These are phyloP conservation scores for Abrus precatorius DNA, from an alignment of 306 rosid genomes.

Conservation along the genomic window DNA sequence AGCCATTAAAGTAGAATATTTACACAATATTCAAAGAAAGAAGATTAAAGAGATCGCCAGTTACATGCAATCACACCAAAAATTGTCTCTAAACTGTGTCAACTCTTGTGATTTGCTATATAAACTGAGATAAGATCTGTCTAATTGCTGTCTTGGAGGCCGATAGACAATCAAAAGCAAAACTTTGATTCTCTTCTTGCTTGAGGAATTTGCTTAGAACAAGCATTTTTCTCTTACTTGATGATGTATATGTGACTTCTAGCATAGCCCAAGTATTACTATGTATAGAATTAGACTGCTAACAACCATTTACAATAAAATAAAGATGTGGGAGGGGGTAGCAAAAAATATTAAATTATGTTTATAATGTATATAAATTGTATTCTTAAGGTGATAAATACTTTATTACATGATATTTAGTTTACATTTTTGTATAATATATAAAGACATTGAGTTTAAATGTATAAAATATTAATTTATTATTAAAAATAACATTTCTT, in stretches of 20 bases:
- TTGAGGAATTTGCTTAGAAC: conserved; percentile 18
- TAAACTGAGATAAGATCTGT: conserved; percentile 41
- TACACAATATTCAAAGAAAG: not conserved
- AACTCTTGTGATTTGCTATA: conserved; percentile 30
- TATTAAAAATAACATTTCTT: no score
- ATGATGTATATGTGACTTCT: not conserved
- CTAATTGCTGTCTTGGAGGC: conserved; percentile 31
- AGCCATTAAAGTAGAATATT: conserved; percentile 18
- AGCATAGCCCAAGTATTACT: conserved; percentile 1
- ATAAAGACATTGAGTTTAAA: no score
- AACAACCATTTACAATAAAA: not conserved
- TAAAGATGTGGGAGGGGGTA: not conserved
- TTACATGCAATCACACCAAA: conserved; percentile 31
- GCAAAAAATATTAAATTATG: no score
- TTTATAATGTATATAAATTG: no score
- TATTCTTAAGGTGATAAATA: no score
- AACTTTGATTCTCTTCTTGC: conserved; percentile 34
- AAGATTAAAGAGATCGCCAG: conserved; percentile 25
- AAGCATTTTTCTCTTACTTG: not conserved
- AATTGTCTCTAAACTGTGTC: conserved; percentile 20
- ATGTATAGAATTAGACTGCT: not conserved
- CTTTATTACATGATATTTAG: no score
- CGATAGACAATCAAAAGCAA: conserved; percentile 36
- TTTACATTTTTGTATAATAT: no score
- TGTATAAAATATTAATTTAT: no score